Evolutionary conservation across 495 filamentous ascomycete species (phyloP), one percentile per base, ranked within the genome.

Genomic region (Annulohypoxylon stygium): DNA sequence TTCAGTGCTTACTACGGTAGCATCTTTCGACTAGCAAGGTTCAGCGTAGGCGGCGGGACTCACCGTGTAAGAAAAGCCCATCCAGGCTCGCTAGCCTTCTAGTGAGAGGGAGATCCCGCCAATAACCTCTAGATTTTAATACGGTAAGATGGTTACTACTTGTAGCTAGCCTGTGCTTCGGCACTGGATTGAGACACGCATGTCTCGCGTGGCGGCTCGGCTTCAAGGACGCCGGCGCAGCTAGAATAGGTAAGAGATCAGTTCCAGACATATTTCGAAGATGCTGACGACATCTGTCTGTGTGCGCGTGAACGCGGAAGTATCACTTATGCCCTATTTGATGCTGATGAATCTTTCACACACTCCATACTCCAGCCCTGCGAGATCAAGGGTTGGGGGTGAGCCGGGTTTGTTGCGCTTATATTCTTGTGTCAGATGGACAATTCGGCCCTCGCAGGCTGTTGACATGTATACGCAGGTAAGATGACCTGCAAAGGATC

Each of bases 171-270:
- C 53, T 53, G 14, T 26, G 5, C 47, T 48, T 65, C 67, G 72
- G 68, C 67, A 67, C 26, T 75, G 67, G 63, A 62, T 48, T 65
- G 51, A 74, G 67, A 74, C 67, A 75, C 58, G 54, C 71, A 71
- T 71, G 51, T 71, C 64, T 75, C 72, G 57, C 72, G 67, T 71
- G 72, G 72, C 63, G 67, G 67, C 63, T 71, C 72, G 59, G 72
- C 64, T 71, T 30, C 64, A 67, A 68, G 58, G 20, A 60, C 45
- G 59, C 33, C 64, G 59, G 64, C 64, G 63, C 64, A 33, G 41
- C 71, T 67, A 41, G 59, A 60, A 67, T 18, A 16, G 67, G 63
- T 33, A 75, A 54, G 66, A 53, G 61, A 64, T 68, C 53, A 37
- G 37, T 55, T 14, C 30, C 14, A 50, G 20, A 47, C 64, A 20